These are phyloP conservation scores for Dentiscutata heterogama DNA, from an alignment of 371 early-diverging fungal genomes.

Conservation along the genomic window DNA sequence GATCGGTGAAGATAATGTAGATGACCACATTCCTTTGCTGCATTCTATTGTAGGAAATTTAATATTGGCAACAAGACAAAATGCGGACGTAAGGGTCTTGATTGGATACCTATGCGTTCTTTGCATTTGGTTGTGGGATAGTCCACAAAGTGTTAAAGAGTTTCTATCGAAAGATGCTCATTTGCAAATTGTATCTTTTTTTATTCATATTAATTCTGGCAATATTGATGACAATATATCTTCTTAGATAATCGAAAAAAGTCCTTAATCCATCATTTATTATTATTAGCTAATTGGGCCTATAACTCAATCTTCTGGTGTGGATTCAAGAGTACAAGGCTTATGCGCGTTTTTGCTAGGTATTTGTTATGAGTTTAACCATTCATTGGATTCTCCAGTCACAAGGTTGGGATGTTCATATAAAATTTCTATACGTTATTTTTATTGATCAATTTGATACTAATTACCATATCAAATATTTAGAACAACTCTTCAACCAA, in stretches of 20 bases:
- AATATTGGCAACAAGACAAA: conserved; percentile 65
- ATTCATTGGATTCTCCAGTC: conserved; percentile 79
- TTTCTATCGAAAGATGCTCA: conserved; percentile 91
- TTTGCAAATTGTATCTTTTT: conserved; percentile 82
- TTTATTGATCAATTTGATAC: conserved; percentile 7
- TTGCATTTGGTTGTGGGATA: conserved; percentile 86
- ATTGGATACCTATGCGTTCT: conserved; percentile 79
- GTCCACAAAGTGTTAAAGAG: conserved; percentile 78
- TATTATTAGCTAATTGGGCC: conserved; percentile 82
- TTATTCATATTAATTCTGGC: not conserved
- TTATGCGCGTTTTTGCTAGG: conserved; percentile 89
- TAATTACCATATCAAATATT: not conserved
- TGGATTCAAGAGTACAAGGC: conserved; percentile 89
- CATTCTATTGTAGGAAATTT: conserved; percentile 71
- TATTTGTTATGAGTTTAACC: conserved; percentile 87
- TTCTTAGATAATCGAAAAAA: not conserved
- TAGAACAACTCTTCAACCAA: conserved; percentile 79
- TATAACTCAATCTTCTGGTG: conserved; percentile 82
- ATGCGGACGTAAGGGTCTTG: conserved; percentile 73
- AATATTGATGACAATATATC: not conserved
- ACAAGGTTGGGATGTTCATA: conserved; percentile 55
- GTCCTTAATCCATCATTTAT: not conserved
- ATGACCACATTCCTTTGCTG: conserved; percentile 67
- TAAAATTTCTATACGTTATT: not conserved
- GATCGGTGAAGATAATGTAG: conserved; percentile 58